phyloP scores from a whole-genome alignment of 345 rosid species.

The Psidium guajava region DNA sequence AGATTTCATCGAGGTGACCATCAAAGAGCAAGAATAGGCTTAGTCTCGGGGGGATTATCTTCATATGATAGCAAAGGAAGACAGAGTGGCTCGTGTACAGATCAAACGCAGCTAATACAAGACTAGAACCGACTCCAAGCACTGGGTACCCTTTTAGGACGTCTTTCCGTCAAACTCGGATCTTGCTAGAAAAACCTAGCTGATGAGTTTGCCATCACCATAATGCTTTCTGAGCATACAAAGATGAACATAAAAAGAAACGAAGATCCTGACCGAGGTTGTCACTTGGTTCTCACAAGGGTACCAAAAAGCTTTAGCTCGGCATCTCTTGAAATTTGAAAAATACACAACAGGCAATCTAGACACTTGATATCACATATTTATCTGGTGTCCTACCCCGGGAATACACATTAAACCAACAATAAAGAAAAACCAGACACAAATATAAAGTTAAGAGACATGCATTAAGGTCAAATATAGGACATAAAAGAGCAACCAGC shows the following conservation, averaged over 20 bases:
- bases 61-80: background rate
- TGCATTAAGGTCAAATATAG: background rate
- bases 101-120: background rate
- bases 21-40: background rate
- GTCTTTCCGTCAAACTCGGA: background rate
- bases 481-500: background rate
- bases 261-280: background rate
- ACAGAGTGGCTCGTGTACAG: background rate
- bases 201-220: background rate
- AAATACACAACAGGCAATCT: background rate
- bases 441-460: background rate
- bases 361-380: background rate
- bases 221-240: background rate
- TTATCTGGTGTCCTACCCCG: background rate
- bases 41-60: background rate
- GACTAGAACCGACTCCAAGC: background rate
- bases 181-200: background rate
- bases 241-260: background rate
- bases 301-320: background rate
- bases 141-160: background rate
- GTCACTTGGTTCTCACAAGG: background rate
- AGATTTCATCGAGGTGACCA: background rate
- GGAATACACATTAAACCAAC: background rate
- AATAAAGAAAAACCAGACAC: background rate
- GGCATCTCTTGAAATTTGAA: background rate